phyloP scores from a whole-genome alignment of 192 early-diverging fungal species.

The Lobosporangium transversale region DNA sequence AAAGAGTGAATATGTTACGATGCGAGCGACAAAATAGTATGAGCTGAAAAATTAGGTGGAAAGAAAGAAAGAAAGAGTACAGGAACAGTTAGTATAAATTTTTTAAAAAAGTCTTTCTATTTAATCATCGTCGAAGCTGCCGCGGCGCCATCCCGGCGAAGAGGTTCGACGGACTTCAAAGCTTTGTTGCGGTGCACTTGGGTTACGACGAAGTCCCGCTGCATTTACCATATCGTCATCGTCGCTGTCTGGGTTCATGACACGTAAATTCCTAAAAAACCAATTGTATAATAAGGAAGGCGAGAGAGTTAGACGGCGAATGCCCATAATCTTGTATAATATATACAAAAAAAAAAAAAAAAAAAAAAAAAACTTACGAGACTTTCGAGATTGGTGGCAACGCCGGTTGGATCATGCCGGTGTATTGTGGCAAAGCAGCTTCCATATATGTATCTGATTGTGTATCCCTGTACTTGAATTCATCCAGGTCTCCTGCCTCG shows the following conservation, averaged over 20 bases:
- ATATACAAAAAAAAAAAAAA: not conserved
- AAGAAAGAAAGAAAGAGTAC: no score
- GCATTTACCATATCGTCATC: constrained; percentile 9
- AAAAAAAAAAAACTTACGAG: constrained; percentile 14
- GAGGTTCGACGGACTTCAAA: constrained; percentile 36
- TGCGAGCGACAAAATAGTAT: no score
- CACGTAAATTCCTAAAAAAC: constrained; percentile 33
- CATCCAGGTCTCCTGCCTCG: constrained; percentile 1
- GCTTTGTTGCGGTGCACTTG: constrained; percentile 1
- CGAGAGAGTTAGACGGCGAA: no score
- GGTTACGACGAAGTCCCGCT: not conserved
- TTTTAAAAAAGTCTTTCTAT: no score
- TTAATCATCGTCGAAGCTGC: constrained; percentile 50
- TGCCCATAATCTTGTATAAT: not conserved
- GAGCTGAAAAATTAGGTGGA: no score
- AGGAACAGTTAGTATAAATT: no score
- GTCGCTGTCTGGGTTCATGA: constrained; percentile 52
- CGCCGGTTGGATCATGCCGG: constrained; percentile 33
- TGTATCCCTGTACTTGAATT: constrained; percentile 31
- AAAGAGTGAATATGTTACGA: no score
- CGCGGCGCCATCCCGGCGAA: constrained; percentile 43
- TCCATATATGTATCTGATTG: constrained; percentile 37
- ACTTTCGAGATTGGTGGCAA: constrained; percentile 40
- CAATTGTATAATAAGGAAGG: not conserved
- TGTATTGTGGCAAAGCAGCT: constrained; percentile 36